Evolutionary conservation across 495 filamentous ascomycete genomes (phyloP).

Genomic region (Aspergillus olivimuriae): DNA sequence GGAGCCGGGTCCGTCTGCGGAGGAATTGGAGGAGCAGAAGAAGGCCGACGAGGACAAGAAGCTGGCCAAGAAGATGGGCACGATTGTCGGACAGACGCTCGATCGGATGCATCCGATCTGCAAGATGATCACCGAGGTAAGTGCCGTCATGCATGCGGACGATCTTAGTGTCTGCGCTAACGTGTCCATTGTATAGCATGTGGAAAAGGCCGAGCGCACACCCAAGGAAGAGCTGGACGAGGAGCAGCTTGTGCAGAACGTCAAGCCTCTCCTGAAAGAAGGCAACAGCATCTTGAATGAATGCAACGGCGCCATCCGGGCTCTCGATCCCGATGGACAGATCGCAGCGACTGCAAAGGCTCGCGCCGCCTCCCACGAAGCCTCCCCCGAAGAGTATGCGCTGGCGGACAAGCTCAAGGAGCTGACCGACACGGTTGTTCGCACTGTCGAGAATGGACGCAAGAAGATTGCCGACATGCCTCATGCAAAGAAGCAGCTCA

Average conservation of each 20-base stretch:
- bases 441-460: conserved; percentile 82
- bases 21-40: conserved; percentile 47
- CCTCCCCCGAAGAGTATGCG: conserved; percentile 77
- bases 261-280: conserved; percentile 83
- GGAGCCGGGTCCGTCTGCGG: conserved; percentile 27
- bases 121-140: conserved; percentile 80
- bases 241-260: conserved; percentile 75
- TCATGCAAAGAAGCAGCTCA: conserved; percentile 88
- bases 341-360: conserved; percentile 83
- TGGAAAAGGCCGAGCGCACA: conserved; percentile 74
- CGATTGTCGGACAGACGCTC: conserved; percentile 69
- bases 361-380: conserved; percentile 72
- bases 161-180: conserved; percentile 16
- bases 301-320: conserved; percentile 84
- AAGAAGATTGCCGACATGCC: conserved; percentile 86
- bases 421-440: conserved; percentile 52
- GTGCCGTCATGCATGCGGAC: not conserved
- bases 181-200: conserved; percentile 50
- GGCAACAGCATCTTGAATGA: conserved; percentile 75
- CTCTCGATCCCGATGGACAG: conserved; percentile 81
- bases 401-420: conserved; percentile 82
- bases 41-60: conserved; percentile 62
- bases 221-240: conserved; percentile 91
- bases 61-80: conserved; percentile 70
- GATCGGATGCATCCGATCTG: conserved; percentile 79